Evolutionary conservation across 2,329 filamentous ascomycete species (phyloP).

Genomic region (Xylariaceae sp.): DNA sequence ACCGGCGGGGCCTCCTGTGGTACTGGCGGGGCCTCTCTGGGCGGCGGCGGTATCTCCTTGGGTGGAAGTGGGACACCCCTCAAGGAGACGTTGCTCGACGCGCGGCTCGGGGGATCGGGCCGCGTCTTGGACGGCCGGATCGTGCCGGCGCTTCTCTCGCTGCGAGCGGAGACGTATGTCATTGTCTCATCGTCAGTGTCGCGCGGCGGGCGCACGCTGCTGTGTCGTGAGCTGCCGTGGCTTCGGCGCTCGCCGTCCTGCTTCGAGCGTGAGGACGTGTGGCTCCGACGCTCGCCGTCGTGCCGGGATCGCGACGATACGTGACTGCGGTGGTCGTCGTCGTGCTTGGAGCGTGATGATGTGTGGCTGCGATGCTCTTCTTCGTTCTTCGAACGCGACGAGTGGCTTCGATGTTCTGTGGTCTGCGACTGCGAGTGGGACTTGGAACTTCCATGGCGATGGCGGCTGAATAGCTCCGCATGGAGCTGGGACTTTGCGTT

Average conservation of each 20-base stretch:
- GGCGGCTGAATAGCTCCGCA: slow-evolving; percentile 10
- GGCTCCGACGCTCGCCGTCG: background rate
- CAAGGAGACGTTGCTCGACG: slow-evolving; percentile 31
- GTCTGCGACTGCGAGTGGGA: slow-evolving; percentile 2
- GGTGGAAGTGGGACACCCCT: slow-evolving; percentile 22
- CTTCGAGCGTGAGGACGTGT: background rate
- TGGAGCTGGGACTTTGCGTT: slow-evolving; percentile 11
- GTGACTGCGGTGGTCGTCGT: slow-evolving; percentile 15
- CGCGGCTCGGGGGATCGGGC: slow-evolving; percentile 23
- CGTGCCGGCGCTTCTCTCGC: slow-evolving; percentile 37
- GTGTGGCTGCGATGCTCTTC: slow-evolving; percentile 12
- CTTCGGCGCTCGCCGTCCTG: slow-evolving; percentile 11
- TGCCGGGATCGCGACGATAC: slow-evolving; percentile 8
- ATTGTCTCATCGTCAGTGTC: slow-evolving; percentile 39
- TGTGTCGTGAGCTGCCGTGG: slow-evolving; percentile 28
- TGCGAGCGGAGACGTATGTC: slow-evolving; percentile 42
- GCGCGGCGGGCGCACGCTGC: slow-evolving; percentile 16
- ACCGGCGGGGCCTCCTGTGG: slow-evolving; percentile 3
- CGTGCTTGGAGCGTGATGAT: slow-evolving; percentile 11
- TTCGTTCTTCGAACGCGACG: slow-evolving; percentile 10
- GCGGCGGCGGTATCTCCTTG: slow-evolving; percentile 37
- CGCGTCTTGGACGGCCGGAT: slow-evolving; percentile 27
- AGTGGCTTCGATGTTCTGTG: slow-evolving; percentile 13
- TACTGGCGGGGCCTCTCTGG: slow-evolving; percentile 37
- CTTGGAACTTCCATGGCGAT: background rate